These are phyloP conservation scores for Trichoderma erinaceum DNA, from an alignment of 495 filamentous ascomycete genomes.

Conservation along the genomic window DNA sequence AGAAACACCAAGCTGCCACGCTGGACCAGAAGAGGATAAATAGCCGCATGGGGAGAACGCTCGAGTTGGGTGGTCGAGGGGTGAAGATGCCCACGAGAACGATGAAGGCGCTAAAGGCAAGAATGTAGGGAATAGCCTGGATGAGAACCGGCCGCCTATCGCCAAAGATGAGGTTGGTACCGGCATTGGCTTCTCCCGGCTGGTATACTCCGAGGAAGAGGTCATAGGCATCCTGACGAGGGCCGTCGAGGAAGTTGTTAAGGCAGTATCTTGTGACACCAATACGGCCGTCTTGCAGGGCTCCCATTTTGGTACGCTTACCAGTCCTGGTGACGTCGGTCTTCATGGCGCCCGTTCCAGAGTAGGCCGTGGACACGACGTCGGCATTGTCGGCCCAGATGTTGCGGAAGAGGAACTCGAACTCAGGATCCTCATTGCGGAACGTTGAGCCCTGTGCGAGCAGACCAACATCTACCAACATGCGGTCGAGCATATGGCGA, in stretches of 20 bases:
- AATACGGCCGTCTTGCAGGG: constrained; percentile 73
- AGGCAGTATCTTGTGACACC: constrained; percentile 75
- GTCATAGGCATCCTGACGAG: constrained; percentile 91
- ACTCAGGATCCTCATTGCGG: constrained; percentile 63
- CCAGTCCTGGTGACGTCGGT: constrained; percentile 92
- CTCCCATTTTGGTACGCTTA: constrained; percentile 73
- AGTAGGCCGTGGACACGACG: constrained; percentile 84
- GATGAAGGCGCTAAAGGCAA: constrained; percentile 83
- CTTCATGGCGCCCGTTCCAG: constrained; percentile 91
- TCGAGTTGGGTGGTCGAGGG: constrained; percentile 55
- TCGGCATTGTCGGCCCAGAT: constrained; percentile 98
- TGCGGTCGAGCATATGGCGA: constrained; percentile 76
- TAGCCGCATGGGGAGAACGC: constrained; percentile 69
- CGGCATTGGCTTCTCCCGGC: constrained; percentile 57
- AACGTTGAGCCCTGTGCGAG: constrained; percentile 62
- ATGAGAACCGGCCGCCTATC: constrained; percentile 82
- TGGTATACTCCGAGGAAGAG: constrained; percentile 83
- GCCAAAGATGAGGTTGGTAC: constrained; percentile 63
- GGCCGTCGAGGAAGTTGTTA: constrained; percentile 91
- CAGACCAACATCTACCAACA: constrained; percentile 75
- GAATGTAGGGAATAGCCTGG: constrained; percentile 82
- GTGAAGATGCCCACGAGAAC: constrained; percentile 73
- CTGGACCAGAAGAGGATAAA: constrained; percentile 70
- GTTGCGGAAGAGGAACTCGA: constrained; percentile 87
- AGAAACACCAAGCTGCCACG: constrained; percentile 59